Base-by-base conservation (phyloP, 768 basidiomycete genomes). In the Pulveroboletus sp. region DNA sequence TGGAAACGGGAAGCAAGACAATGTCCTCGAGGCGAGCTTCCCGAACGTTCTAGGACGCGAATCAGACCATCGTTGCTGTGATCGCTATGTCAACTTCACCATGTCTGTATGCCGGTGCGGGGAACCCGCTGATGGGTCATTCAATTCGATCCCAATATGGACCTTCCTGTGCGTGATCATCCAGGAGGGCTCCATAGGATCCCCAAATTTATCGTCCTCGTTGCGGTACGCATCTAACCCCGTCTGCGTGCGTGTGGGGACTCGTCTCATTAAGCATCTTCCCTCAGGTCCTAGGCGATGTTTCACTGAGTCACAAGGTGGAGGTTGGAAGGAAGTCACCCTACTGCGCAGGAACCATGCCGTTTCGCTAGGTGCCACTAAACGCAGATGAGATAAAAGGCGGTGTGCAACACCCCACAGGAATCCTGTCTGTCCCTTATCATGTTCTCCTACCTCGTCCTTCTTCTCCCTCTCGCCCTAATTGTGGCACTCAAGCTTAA, bases 151-250 rank as follows among this genome's bases (percentile, higher is more conserved):
- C 54, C 20, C 34, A 17, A 34, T 57, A 57, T 32, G 13, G 47
- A 2, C 40, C 53, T 38, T 59, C 20, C 49, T 56, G 58, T 47
- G 50, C 12, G 50, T 47, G 44, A 34, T 5, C 13, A 37, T 35
- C 37, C 29, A 34, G 22, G 10, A 19, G 13, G 23, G 26, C 16
- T 40, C 29, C 6, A 31, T 30, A 5, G 0, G 16, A 5, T 22
- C 30, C 16, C 11, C 31, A 13, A 40, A 31, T n/a, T 7, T 4
- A 5, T 27, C 17, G 13, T 9, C 14, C 10, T 34, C n/a, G 36
- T 19, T 35, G 23, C 17, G 27, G 23, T 22, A 9, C 27, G 11
- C 29, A 45, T 48, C 50, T 45, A 9, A 5, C 7, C 23, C 29
- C 29, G 17, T 54, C 30, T 47, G 51, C 46, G 35, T 26, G 36